Conservation (phyloP, 495 filamentous ascomycete genomes). For the Annulohypoxylon moriforme region DNA sequence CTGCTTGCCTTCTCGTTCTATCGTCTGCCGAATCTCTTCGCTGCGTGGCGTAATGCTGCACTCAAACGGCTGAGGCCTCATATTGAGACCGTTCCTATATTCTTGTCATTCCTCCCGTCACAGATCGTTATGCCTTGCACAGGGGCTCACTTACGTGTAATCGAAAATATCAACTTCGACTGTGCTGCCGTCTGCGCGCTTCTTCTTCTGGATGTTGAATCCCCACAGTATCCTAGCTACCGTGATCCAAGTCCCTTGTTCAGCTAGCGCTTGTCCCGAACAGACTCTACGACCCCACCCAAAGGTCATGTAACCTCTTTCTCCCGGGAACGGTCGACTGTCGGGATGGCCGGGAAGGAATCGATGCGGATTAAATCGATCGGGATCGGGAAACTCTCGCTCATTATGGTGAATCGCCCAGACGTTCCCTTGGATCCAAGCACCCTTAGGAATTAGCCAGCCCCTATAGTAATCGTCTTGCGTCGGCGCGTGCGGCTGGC, state of each 20-base stretch:
- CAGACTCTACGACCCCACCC: slow-evolving; percentile 72
- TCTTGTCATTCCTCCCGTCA: slow-evolving; percentile 19
- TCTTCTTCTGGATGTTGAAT: slow-evolving; percentile 63
- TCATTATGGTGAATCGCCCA: slow-evolving; percentile 75
- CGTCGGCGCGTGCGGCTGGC: slow-evolving; percentile 70
- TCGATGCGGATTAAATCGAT: slow-evolving; percentile 65
- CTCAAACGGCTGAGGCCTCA: slow-evolving; percentile 64
- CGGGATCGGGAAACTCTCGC: slow-evolving; percentile 70
- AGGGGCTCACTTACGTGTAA: slow-evolving; percentile 42
- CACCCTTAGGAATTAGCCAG: slow-evolving; percentile 63
- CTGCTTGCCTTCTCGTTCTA: slow-evolving; percentile 66
- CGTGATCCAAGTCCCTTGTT: slow-evolving; percentile 67
- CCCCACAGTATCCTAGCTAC: slow-evolving; percentile 68
- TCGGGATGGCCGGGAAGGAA: slow-evolving; percentile 61
- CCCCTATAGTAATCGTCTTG: slow-evolving; percentile 69
- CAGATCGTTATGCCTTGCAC: neutral
- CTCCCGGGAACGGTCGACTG: slow-evolving; percentile 65
- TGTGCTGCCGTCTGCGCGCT: slow-evolving; percentile 59
- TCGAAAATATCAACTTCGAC: slow-evolving; percentile 65
- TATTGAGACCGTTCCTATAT: slow-evolving; percentile 66
- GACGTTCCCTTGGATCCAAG: slow-evolving; percentile 70
- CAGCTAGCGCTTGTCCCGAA: slow-evolving; percentile 67
- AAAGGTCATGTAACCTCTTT: slow-evolving; percentile 72
- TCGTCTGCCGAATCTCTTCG: slow-evolving; percentile 61
- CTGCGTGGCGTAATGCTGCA: slow-evolving; percentile 62